Conservation (phyloP, 352 stramenopile species). For the Pythium oligandrum region DNA sequence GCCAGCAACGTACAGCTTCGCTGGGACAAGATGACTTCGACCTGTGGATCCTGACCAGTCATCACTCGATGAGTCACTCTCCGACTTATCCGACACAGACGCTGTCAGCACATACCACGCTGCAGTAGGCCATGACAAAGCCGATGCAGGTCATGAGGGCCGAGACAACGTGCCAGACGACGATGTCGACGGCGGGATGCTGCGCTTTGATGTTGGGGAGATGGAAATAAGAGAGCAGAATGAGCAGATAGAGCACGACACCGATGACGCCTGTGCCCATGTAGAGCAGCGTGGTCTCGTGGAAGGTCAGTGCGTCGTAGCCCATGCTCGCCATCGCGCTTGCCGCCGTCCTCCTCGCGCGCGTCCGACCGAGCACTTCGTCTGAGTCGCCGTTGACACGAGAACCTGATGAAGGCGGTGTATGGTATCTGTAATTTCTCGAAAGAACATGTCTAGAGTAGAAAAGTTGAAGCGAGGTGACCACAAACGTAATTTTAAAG, state of each 20-base stretch:
- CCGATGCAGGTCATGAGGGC: constrained; percentile 53
- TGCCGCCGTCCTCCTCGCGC: background rate
- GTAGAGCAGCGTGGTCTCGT: constrained; percentile 46
- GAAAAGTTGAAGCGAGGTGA: too few relatives aligned
- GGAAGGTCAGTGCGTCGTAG: constrained; percentile 57
- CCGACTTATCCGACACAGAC: background rate
- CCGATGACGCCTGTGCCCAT: constrained; percentile 59
- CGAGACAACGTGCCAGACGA: constrained; percentile 76
- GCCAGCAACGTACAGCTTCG: constrained; percentile 44
- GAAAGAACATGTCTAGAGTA: too few relatives aligned
- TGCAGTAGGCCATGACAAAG: constrained; percentile 52
- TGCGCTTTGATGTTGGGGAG: constrained; percentile 76
- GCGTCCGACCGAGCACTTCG: background rate
- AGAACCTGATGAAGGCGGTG: too few relatives aligned
- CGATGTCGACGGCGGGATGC: constrained; percentile 66
- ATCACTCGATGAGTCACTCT: constrained; percentile 2
- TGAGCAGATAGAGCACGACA: constrained; percentile 47
- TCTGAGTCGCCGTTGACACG: too few relatives aligned
- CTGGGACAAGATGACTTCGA: background rate
- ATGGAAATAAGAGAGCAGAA: constrained; percentile 67
- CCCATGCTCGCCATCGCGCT: background rate
- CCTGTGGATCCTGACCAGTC: constrained; percentile 1
- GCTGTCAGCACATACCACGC: constrained; percentile 23
- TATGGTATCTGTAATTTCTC: too few relatives aligned
- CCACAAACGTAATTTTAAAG: too few relatives aligned